phyloP scores from a whole-genome alignment of 2,329 filamentous ascomycete species.

The Colletotrichum gloeosporioides region DNA sequence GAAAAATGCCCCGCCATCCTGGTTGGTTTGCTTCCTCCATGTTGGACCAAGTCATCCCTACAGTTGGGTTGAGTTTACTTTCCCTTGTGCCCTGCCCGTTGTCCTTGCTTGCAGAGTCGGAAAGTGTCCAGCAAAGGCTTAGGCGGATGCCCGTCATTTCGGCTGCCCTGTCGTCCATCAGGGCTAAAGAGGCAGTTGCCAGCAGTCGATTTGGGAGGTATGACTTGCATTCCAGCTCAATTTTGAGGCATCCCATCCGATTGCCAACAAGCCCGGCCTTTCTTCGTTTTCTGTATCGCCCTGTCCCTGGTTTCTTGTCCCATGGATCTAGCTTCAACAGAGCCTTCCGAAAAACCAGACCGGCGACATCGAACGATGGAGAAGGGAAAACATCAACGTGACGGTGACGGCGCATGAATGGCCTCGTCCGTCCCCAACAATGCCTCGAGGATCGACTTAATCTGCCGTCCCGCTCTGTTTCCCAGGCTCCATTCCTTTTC shows the following conservation, averaged over 20 bases:
- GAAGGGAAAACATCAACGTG: background rate
- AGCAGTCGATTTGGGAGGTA: background rate
- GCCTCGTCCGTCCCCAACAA: background rate
- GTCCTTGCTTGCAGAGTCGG: background rate
- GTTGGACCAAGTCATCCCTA: background rate
- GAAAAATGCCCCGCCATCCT: background rate
- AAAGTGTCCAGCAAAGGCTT: background rate
- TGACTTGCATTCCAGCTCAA: background rate
- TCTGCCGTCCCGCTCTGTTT: background rate
- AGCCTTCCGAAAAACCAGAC: constrained; percentile 12
- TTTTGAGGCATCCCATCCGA: background rate
- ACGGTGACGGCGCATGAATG: background rate
- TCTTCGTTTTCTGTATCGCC: background rate
- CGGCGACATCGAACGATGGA: background rate
- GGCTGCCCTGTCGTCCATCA: background rate
- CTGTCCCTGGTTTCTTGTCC: background rate
- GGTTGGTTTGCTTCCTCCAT: background rate
- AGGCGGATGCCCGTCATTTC: background rate
- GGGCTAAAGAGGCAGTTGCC: background rate
- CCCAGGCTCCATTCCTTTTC: background rate
- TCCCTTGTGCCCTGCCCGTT: background rate
- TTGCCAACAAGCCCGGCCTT: background rate
- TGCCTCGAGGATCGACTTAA: background rate
- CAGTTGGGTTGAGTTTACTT: background rate
- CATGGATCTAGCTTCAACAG: background rate